Conservation (phyloP, 495 filamentous ascomycete species). For the Xylaria acuta region DNA sequence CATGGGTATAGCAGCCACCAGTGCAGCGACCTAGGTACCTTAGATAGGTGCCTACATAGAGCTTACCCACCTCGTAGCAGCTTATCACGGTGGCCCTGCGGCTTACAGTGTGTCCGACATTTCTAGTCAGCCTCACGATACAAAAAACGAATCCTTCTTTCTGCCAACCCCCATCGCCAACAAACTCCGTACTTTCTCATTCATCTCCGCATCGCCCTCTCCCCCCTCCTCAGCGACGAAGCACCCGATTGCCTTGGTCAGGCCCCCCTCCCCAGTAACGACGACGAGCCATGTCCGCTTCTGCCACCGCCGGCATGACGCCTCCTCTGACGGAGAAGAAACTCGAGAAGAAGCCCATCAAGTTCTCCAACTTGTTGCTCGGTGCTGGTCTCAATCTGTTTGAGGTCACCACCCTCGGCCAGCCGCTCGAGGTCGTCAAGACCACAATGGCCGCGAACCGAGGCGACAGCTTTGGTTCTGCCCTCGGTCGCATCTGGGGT, state of each 20-base stretch:
- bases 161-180: slow-evolving; percentile 21
- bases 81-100: neutral
- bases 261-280: slow-evolving; percentile 68
- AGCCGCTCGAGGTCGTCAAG: slow-evolving; percentile 98
- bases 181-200: slow-evolving; percentile 28
- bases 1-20: neutral
- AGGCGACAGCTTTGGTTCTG: slow-evolving; percentile 80
- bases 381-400: slow-evolving; percentile 98
- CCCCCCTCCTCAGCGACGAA: slow-evolving; percentile 67
- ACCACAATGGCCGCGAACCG: slow-evolving; percentile 99
- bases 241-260: slow-evolving; percentile 92
- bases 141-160: neutral
- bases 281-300: slow-evolving; percentile 62
- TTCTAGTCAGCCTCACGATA: slow-evolving; percentile 22
- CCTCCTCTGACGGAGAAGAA: slow-evolving; percentile 56
- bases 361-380: slow-evolving; percentile 97
- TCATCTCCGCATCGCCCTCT: slow-evolving; percentile 22
- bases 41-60: too few relatives aligned
- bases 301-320: slow-evolving; percentile 61
- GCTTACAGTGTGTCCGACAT: slow-evolving; percentile 12
- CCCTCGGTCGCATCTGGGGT: slow-evolving; percentile 87
- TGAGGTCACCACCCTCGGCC: slow-evolving; percentile 81
- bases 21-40: neutral
- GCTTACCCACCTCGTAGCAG: too few relatives aligned
- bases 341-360: slow-evolving; percentile 99